Conservation (phyloP, 1,284 basidiomycete species). For the Neonothopanus nambi region DNA sequence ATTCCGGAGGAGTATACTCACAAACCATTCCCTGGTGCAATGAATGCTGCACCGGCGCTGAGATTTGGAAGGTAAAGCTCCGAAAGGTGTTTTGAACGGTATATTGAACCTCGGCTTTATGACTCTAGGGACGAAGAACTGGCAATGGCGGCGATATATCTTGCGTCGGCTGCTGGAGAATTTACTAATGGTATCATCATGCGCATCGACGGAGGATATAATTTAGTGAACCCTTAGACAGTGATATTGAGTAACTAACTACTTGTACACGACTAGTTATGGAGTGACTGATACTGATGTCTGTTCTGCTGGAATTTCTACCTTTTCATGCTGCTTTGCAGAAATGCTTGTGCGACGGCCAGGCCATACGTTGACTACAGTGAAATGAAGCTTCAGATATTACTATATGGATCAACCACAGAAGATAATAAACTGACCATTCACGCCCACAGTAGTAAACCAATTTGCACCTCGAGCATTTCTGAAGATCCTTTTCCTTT, state of each 20-base stretch:
- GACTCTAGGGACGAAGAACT: constrained; percentile 29
- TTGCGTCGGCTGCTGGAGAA: constrained; percentile 27
- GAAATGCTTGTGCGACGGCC: constrained; percentile 27
- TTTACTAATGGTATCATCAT: constrained; percentile 31
- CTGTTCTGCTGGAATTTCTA: too few species aligned
- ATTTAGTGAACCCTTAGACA: constrained; percentile 31
- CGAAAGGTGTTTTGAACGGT: too few species aligned
- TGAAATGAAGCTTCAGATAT: background rate
- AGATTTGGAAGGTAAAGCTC: constrained; percentile 20
- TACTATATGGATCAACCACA: background rate
- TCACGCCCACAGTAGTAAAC: constrained; percentile 28
- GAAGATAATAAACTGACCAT: constrained; percentile 22
- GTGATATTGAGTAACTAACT: too few species aligned
- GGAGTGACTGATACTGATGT: too few species aligned
- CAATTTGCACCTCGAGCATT: constrained; percentile 31
- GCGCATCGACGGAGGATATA: constrained; percentile 29
- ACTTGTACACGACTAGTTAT: too few species aligned
- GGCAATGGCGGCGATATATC: constrained; percentile 25
- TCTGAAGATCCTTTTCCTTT: constrained; percentile 25
- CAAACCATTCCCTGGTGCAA: constrained; percentile 9
- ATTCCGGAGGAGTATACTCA: constrained; percentile 15
- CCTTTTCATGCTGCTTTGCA: constrained; percentile 16
- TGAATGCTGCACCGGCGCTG: constrained; percentile 20
- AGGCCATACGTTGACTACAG: constrained; percentile 26
- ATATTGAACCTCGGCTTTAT: background rate